Conservation (phyloP, 2,329 filamentous ascomycete genomes). For the Botrytis porri region DNA sequence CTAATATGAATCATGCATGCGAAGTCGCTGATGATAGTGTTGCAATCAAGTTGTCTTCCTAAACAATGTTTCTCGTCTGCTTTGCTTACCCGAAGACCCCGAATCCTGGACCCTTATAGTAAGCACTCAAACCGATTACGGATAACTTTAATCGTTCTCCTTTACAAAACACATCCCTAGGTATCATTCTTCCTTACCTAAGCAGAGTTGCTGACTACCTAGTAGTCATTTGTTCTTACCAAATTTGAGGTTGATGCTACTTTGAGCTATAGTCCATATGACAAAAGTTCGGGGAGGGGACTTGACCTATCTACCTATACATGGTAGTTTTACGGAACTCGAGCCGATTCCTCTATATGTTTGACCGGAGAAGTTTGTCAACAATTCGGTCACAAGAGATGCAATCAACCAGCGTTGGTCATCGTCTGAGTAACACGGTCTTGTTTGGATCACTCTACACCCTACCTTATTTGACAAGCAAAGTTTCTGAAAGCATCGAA, state of each 20-base stretch:
- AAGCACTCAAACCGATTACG: neutral
- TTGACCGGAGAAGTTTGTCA: neutral
- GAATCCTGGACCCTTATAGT: neutral
- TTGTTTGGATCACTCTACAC: neutral
- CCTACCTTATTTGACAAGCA: neutral
- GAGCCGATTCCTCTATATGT: neutral
- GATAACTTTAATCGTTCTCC: neutral
- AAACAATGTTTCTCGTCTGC: neutral
- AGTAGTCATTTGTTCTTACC: neutral
- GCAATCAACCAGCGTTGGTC: neutral
- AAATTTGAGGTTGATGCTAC: neutral
- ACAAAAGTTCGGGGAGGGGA: neutral
- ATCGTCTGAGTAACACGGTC: neutral
- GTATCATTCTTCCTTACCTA: neutral
- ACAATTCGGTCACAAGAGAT: neutral
- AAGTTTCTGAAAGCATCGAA: constrained; percentile 1
- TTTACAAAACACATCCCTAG: neutral
- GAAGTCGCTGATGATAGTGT: neutral
- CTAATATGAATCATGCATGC: neutral
- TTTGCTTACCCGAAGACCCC: neutral
- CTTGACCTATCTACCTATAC: neutral
- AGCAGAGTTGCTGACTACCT: neutral
- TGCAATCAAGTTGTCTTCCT: neutral
- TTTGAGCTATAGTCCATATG: neutral
- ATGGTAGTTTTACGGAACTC: neutral